phyloP scores from a whole-genome alignment of 306 rosid genomes.

The Vigna radiata region DNA sequence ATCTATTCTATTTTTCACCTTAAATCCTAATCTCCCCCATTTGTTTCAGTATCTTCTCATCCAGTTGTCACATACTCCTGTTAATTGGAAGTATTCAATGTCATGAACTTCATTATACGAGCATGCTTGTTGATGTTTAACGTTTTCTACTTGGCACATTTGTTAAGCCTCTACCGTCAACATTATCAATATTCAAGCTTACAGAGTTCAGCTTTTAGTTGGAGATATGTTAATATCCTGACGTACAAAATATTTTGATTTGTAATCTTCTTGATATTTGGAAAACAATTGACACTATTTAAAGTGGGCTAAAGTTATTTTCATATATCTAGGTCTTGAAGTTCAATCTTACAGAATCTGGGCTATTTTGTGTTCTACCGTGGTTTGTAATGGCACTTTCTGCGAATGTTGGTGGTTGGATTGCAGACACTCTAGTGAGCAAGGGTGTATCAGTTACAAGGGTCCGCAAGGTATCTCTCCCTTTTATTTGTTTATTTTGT shows the following conservation, averaged over 20 bases:
- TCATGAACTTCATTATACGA: slow-evolving; percentile 5
- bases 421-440: slow-evolving; percentile 95
- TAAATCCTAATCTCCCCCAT: not conserved
- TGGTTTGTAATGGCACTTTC: slow-evolving; percentile 98
- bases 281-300: slow-evolving; percentile 20
- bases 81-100: not conserved
- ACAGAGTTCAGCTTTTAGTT: slow-evolving; percentile 12
- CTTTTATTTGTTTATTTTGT: not conserved
- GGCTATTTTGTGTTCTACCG: slow-evolving; percentile 85
- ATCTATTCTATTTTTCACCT: not conserved
- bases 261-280: slow-evolving; percentile 32
- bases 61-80: not conserved
- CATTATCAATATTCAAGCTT: slow-evolving; percentile 7
- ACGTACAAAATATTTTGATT: slow-evolving; percentile 15
- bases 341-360: slow-evolving; percentile 98
- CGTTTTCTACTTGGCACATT: slow-evolving; percentile 1
- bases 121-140: slow-evolving; percentile 11
- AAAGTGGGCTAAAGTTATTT: slow-evolving; percentile 29
- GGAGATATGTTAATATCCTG: slow-evolving; percentile 10
- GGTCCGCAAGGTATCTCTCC: slow-evolving; percentile 86
- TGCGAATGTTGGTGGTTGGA: slow-evolving; percentile 98
- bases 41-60: no score
- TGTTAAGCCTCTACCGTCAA: slow-evolving; percentile 2
- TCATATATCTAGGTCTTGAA: slow-evolving; percentile 80
- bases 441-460: slow-evolving; percentile 82